Base-by-base conservation (phyloP, 1,284 basidiomycete species). In the Inonotus hispidus region DNA sequence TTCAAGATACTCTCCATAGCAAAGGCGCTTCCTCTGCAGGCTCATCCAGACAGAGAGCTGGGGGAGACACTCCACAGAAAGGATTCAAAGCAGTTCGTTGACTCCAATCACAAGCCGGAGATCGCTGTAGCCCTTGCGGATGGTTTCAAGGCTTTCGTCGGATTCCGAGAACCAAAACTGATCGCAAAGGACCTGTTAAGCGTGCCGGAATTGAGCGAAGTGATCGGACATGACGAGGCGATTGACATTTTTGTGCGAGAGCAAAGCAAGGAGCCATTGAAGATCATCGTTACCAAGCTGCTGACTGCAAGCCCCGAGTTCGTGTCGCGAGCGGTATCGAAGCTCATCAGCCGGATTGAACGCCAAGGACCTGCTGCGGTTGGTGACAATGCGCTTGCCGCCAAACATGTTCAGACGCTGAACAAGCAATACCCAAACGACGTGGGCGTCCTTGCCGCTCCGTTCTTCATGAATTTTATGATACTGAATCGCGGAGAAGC, bases 1-100 rank as follows among this genome's bases (percentile, higher is more conserved):
- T 83, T 84, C 75, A 85, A 84, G 69, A 78, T 83, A 52, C 73
- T 88, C 39, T 80, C 79, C 29, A 84, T 87, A 61, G 77, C 79
- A 29, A 85, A 85, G 65, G 85, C 85, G 3, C 74, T 88, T 32
- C 82, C 80, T 57, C 83, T 88, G 61, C 86, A 88, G 71, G 84
- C 84, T n/a, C 86, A 88, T 70, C 86, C 85, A 23, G 79, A 85
- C 70, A 84, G 84, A 74, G 58, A 68, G 56, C 74, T 85, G 23
- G 85, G 80, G 0, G 71, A 80, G 72, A 72, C 70, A 68, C 70
- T 87, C 60, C 77, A 82, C 68, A 69, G 69, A 29, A 74, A 80
- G 64, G 72, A 79, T 60, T 79, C 81, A 0, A 75, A 82, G 46
- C 71, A 82, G 45, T 87, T 66, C 50, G 60, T 67, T 73, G 81